Percentiles rank a stretch among this genome's conserved stretches.
Evolutionary conservation across 768 basidiomycete genomes (phyloP).

Genomic region (Tremella mesenterica): DNA sequence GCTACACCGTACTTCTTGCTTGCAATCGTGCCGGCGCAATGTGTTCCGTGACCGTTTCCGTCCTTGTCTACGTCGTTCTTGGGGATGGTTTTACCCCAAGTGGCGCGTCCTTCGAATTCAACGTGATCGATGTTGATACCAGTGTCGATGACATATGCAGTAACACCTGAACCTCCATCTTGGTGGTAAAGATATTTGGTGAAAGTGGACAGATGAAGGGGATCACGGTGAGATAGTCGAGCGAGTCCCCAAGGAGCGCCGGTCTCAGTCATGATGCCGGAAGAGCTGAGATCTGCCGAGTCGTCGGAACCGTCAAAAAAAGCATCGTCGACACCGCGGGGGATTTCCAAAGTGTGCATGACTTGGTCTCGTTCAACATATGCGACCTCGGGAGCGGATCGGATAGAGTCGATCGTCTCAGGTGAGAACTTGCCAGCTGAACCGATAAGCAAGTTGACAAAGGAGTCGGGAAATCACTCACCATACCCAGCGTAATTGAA

Average conservation of each 20-base stretch:
- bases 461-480: conserved; percentile 11
- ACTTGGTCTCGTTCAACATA: conserved; percentile 91
- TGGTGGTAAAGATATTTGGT: conserved; percentile 65
- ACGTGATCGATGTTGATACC: conserved; percentile 69
- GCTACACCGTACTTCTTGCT: conserved; percentile 89
- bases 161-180: conserved; percentile 81
- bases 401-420: conserved; percentile 62
- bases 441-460: conserved; percentile 1
- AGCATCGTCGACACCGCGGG: conserved; percentile 36
- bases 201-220: conserved; percentile 72
- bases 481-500: conserved; percentile 55
- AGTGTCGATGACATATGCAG: conserved; percentile 58
- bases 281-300: conserved; percentile 7
- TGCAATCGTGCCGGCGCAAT: conserved; percentile 95
- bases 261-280: conserved; percentile 22
- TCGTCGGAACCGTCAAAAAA: conserved; percentile 3
- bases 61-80: conserved; percentile 73
- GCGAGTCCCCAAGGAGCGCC: conserved; percentile 68
- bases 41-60: conserved; percentile 88
- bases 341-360: conserved; percentile 61
- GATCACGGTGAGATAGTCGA: conserved; percentile 77
- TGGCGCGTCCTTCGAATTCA: conserved; percentile 64
- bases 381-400: conserved; percentile 77
- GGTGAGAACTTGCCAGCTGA: conserved; percentile 64
- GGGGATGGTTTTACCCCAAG: conserved; percentile 90